Evolutionary conservation across 2,329 filamentous ascomycete genomes (phyloP).

Genomic region (Scytalidium lignicola): DNA sequence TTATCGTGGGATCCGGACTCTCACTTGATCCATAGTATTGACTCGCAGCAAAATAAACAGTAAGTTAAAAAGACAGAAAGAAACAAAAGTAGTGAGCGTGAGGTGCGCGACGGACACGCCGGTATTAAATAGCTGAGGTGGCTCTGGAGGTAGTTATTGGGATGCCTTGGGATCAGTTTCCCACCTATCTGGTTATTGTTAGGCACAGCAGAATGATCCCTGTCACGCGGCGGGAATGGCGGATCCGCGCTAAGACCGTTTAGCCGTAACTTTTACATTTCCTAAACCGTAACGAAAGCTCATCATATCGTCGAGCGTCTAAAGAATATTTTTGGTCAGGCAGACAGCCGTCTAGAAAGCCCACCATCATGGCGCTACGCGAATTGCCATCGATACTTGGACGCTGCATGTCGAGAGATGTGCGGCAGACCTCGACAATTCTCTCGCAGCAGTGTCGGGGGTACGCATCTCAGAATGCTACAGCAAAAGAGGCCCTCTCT

Average conservation of each 20-base stretch:
- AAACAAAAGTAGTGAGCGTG: no score
- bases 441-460: conserved; percentile 15
- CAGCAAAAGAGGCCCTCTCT: conserved; percentile 8
- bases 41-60: not conserved
- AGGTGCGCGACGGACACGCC: no score
- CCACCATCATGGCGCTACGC: conserved; percentile 25
- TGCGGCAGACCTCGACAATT: conserved; percentile 8
- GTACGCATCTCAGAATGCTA: conserved; percentile 23
- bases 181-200: not conserved
- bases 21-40: not conserved
- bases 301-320: not conserved
- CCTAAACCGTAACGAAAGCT: not conserved
- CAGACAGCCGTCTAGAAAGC: not conserved
- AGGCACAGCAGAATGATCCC: not conserved
- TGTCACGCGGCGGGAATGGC: not conserved
- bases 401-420: conserved; percentile 19
- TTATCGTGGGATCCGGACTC: not conserved
- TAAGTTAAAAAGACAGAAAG: no score
- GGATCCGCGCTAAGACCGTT: not conserved
- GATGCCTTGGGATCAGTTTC: not conserved
- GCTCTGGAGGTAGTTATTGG: not conserved
- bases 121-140: not conserved
- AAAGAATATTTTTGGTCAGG: not conserved
- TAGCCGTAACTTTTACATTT: not conserved
- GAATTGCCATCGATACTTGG: conserved; percentile 24